Percentiles rank a stretch among this genome's conserved stretches.
Evolutionary conservation across 1,284 basidiomycete species (phyloP).

Genomic region (Ganoderma sinense): DNA sequence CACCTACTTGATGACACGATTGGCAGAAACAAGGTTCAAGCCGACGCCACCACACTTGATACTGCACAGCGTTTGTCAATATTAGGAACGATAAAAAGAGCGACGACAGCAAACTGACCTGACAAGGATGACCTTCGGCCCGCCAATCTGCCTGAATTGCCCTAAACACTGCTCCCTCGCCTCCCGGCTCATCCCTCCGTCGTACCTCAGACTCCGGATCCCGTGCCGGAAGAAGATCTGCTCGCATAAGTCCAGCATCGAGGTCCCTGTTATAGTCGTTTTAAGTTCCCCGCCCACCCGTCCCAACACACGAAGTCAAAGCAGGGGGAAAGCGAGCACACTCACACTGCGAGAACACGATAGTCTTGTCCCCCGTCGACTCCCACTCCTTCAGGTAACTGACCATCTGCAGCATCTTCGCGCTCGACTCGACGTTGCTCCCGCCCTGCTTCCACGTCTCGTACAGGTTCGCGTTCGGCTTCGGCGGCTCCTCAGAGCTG

Average conservation of each 20-base stretch:
- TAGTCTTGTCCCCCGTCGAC: slow-evolving; percentile 69
- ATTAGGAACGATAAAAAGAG: not conserved
- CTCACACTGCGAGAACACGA: slow-evolving; percentile 75
- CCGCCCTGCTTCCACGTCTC: slow-evolving; percentile 62
- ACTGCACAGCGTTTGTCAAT: slow-evolving; percentile 40
- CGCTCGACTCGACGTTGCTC: slow-evolving; percentile 66
- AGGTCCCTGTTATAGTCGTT: slow-evolving; percentile 59
- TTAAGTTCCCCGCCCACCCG: slow-evolving; percentile 53
- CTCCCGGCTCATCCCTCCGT: slow-evolving; percentile 66
- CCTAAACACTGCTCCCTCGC: slow-evolving; percentile 57
- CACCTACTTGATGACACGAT: slow-evolving; percentile 70
- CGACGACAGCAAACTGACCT: slow-evolving; percentile 46
- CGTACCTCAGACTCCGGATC: slow-evolving; percentile 66
- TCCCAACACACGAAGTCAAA: not conserved
- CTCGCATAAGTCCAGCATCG: slow-evolving; percentile 72
- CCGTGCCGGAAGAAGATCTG: slow-evolving; percentile 62
- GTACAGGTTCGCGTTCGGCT: slow-evolving; percentile 50
- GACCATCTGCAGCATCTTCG: slow-evolving; percentile 71
- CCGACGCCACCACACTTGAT: slow-evolving; percentile 76
- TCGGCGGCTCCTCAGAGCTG: slow-evolving; percentile 22
- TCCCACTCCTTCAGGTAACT: slow-evolving; percentile 65
- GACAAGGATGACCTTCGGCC: slow-evolving; percentile 69
- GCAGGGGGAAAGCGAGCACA: not conserved
- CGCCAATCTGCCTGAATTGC: slow-evolving; percentile 58
- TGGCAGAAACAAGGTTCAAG: slow-evolving; percentile 69